Evolutionary conservation across 139 green algal genomes (phyloP).

Genomic region (Tetraselmis chui): DNA sequence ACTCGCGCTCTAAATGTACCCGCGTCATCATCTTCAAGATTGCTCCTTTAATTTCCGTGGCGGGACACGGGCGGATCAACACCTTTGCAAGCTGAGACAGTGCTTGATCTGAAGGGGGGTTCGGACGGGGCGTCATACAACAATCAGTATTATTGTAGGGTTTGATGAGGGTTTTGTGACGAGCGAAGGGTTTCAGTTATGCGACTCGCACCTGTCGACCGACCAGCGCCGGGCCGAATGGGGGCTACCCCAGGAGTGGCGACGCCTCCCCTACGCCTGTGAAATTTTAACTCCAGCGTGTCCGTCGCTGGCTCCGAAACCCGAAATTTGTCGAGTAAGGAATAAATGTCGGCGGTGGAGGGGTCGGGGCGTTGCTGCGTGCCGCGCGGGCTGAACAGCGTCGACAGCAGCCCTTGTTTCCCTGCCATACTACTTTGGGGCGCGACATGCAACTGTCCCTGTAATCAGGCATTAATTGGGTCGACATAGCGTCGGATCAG

Average conservation of each 20-base stretch:
- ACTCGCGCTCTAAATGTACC: conserved; percentile 35
- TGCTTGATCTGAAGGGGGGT: no score
- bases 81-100: not conserved
- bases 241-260: not conserved
- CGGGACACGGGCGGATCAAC: conserved; percentile 22
- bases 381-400: not conserved
- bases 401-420: not conserved
- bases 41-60: conserved; percentile 36
- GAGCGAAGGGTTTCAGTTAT: no score
- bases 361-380: not conserved
- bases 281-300: conserved; percentile 29
- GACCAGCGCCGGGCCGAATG: not conserved
- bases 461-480: no score
- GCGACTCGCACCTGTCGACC: not conserved
- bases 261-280: not conserved
- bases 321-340: conserved; percentile 26
- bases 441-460: not conserved
- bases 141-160: no score
- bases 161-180: no score
- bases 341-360: conserved; percentile 20
- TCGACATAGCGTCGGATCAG: no score
- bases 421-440: not conserved
- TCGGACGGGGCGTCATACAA: no score
- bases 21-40: conserved; percentile 39
- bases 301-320: conserved; percentile 24